Evolutionary conservation across 805 yeast species (phyloP).

Genomic region (Hanseniaspora taiwanica): DNA sequence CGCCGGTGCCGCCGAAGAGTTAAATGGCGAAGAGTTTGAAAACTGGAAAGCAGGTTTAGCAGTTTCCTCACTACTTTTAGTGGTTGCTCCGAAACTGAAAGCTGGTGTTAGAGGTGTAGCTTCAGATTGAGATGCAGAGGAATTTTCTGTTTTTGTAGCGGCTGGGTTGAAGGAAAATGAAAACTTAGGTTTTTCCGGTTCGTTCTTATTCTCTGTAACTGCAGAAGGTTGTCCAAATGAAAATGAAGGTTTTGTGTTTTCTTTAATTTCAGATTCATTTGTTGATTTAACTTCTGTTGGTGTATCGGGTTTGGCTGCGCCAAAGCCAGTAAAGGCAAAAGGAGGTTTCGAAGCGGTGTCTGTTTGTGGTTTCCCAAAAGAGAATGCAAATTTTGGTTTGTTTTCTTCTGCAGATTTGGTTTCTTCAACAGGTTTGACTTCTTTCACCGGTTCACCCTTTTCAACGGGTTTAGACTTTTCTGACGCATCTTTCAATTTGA

Average conservation of each 20-base stretch:
- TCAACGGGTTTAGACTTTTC: not conserved
- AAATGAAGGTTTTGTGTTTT: slow-evolving; percentile 11
- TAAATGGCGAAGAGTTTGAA: slow-evolving; percentile 10
- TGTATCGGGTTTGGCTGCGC: not conserved
- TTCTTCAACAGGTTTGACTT: not conserved
- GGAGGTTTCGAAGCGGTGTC: not conserved
- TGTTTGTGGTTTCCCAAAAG: slow-evolving; percentile 13
- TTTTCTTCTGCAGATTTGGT: not conserved
- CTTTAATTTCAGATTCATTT: not conserved
- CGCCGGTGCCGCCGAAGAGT: slow-evolving; percentile 13
- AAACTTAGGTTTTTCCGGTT: slow-evolving; percentile 10
- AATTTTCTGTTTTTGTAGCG: slow-evolving; percentile 7
- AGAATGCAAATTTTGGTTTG: slow-evolving; percentile 15
- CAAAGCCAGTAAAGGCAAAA: not conserved
- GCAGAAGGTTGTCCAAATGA: slow-evolving; percentile 10
- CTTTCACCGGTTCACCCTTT: slow-evolving; percentile 1
- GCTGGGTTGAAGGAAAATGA: slow-evolving; percentile 17
- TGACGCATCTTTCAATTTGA: too few species aligned
- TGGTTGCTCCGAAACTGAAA: slow-evolving; percentile 15
- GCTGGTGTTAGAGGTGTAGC: slow-evolving; percentile 9
- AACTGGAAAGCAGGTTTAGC: slow-evolving; percentile 4
- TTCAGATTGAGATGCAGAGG: slow-evolving; percentile 16
- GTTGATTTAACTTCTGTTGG: not conserved
- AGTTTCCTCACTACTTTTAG: slow-evolving; percentile 2
- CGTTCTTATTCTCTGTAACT: not conserved